Evolutionary conservation across 164 flowering plant species (phyloP).

Genomic region (Annona squamosa): DNA sequence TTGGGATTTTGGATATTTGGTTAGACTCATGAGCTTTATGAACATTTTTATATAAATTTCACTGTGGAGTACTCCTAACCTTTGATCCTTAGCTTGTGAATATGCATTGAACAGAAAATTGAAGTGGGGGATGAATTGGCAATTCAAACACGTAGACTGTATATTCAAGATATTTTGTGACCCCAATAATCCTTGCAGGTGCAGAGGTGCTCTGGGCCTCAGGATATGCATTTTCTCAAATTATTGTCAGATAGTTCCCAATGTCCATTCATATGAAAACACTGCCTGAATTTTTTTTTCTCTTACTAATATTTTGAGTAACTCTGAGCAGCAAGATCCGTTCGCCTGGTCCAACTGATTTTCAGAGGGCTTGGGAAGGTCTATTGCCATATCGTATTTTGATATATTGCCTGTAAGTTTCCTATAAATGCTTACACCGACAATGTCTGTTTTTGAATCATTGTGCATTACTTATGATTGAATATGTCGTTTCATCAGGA

Average conservation of each 20-base stretch:
- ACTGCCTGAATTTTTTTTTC: neutral
- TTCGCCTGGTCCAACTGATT: conserved; percentile 28
- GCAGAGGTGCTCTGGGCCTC: neutral
- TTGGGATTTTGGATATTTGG: neutral
- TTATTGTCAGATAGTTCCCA: neutral
- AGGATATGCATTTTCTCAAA: neutral
- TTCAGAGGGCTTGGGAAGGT: conserved; percentile 70
- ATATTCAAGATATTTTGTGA: too few relatives aligned
- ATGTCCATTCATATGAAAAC: neutral
- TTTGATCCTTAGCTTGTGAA: neutral
- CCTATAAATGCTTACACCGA: neutral
- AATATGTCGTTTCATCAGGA: conserved; percentile 29
- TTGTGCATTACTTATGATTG: neutral
- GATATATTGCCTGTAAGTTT: conserved; percentile 77
- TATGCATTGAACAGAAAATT: neutral
- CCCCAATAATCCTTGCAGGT: neutral
- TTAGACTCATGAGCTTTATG: neutral
- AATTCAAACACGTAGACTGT: neutral
- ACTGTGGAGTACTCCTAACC: neutral
- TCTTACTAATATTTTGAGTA: neutral
- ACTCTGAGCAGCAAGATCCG: conserved; percentile 38
- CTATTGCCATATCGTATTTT: conserved; percentile 57
- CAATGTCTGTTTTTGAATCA: neutral
- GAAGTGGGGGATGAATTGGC: neutral
- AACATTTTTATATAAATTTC: neutral